Percentiles rank a stretch among this genome's conserved stretches.
Evolutionary conservation across 129 eudicot genomes (phyloP).

Genomic region (Cynara cardunculus): DNA sequence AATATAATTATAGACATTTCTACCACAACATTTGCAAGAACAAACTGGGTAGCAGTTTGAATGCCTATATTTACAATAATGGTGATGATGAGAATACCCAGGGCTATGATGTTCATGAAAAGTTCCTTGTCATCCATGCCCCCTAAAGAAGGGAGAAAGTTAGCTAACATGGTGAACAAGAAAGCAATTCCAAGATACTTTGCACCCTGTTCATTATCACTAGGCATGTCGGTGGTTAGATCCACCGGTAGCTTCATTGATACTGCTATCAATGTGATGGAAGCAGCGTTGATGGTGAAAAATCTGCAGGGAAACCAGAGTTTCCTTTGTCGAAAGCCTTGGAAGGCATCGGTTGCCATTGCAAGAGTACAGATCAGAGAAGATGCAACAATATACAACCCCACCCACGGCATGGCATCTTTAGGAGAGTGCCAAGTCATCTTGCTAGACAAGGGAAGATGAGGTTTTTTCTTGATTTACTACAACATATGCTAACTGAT

Average conservation of each 20-base stretch:
- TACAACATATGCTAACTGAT: neutral
- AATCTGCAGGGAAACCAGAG: conserved; percentile 35
- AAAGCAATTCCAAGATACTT: neutral
- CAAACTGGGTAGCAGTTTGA: neutral
- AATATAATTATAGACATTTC: neutral
- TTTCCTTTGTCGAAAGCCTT: conserved; percentile 20
- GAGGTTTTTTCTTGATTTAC: neutral
- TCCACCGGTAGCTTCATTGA: conserved; percentile 38
- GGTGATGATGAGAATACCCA: conserved; percentile 2
- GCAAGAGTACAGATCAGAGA: conserved; percentile 33
- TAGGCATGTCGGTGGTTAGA: neutral
- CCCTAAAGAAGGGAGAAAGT: conserved; percentile 22
- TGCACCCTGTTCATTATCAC: neutral
- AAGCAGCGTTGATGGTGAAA: conserved; percentile 35
- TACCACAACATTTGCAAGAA: too few relatives aligned
- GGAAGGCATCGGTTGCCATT: conserved; percentile 27
- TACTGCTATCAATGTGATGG: conserved; percentile 31
- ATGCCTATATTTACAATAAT: neutral
- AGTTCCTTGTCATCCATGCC: conserved; percentile 14
- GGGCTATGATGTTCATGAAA: neutral
- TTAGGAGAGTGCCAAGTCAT: neutral
- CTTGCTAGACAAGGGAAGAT: neutral
- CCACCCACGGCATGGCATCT: conserved; percentile 35
- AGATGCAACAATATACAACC: conserved; percentile 31
- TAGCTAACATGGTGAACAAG: conserved; percentile 8